phyloP scores from a whole-genome alignment of 2,329 filamentous ascomycete species.

The Colletotrichum nymphaeae region DNA sequence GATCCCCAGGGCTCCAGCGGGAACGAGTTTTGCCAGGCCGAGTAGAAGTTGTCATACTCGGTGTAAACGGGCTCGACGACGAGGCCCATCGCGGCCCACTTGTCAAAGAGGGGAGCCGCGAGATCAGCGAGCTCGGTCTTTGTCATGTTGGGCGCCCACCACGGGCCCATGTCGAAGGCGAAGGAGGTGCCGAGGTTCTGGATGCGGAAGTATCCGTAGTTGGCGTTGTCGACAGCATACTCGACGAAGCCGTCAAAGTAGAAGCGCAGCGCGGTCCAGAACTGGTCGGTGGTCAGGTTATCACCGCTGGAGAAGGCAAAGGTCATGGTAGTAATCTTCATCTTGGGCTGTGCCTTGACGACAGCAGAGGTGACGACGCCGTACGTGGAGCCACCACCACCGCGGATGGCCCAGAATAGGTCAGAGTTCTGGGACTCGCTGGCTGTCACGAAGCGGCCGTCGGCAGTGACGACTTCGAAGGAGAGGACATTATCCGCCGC shows the following conservation, averaged over 20 bases:
- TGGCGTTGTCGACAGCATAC: conserved; percentile 40
- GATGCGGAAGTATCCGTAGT: conserved; percentile 42
- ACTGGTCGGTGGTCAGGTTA: conserved; percentile 40
- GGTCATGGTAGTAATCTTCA: conserved; percentile 54
- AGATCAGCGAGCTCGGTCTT: conserved; percentile 49
- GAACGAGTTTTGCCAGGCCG: conserved; percentile 43
- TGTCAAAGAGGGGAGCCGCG: conserved; percentile 46
- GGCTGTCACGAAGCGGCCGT: conserved; percentile 60
- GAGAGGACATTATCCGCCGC: conserved; percentile 72
- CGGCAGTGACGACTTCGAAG: conserved; percentile 66
- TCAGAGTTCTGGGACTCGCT: conserved; percentile 66
- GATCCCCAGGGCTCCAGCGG: conserved; percentile 41
- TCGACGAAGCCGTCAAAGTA: conserved; percentile 42
- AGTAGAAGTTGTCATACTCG: conserved; percentile 41
- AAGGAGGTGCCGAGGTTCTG: conserved; percentile 42
- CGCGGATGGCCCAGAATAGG: conserved; percentile 73
- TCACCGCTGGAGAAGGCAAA: conserved; percentile 49
- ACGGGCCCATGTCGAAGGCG: conserved; percentile 45
- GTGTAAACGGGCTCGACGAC: conserved; percentile 40
- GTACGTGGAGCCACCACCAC: conserved; percentile 55
- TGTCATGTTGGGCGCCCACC: conserved; percentile 43
- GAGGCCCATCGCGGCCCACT: conserved; percentile 46
- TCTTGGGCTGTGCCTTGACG: conserved; percentile 59
- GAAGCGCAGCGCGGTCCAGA: conserved; percentile 43
- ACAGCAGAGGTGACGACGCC: conserved; percentile 68